Evolutionary conservation across 345 rosid genomes (phyloP), one percentile per base, ranked within the genome.

Genomic region (Salix dunnii): DNA sequence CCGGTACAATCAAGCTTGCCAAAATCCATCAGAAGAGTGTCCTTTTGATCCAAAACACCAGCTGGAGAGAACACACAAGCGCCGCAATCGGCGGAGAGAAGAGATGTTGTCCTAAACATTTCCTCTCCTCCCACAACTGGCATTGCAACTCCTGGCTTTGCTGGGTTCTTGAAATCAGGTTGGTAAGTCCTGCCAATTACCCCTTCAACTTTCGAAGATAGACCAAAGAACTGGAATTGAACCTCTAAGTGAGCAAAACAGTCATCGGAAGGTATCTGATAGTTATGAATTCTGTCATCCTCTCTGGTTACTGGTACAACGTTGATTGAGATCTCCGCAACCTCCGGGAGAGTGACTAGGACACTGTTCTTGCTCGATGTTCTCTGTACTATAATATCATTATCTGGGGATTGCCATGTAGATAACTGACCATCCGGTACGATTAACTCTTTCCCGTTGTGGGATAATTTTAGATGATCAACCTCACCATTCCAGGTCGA

Each of bases 291-390:
- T 14, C 81, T 85, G 68, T 92, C 87, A 60, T 89, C 95, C 85
- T 92, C 92, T 73, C 87, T 85, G 1, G 88, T 90, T 13, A 92
- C 90, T 10, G 94, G 94, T 63, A 90, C 88, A 0, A 87, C 94
- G 67, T 85, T 92, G 77, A 92, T 76, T 49, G 82, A 84, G 60
- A 91, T 86, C 85, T 88, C 94, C 0, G 83, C 86, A 6, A 85
- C 60, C 14, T 86, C 89, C 16, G 79, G 77, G 5, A 92, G 53
- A 25, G 83, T 82, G 40, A 92, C 81, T 21, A 63, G 40, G 38
- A 85, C 89, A 48, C 87, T 87, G 80, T 89, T 88, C 85, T 78
- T 89, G 79, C 16, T 68, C 2, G 87, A 82, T 42, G 80, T 85
- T 74, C 97, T 89, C 83, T 89, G 88, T 4, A 90, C 86, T 77